Conservation (phyloP, 495 filamentous ascomycete species). For the Lasiosphaeria ovina region DNA sequence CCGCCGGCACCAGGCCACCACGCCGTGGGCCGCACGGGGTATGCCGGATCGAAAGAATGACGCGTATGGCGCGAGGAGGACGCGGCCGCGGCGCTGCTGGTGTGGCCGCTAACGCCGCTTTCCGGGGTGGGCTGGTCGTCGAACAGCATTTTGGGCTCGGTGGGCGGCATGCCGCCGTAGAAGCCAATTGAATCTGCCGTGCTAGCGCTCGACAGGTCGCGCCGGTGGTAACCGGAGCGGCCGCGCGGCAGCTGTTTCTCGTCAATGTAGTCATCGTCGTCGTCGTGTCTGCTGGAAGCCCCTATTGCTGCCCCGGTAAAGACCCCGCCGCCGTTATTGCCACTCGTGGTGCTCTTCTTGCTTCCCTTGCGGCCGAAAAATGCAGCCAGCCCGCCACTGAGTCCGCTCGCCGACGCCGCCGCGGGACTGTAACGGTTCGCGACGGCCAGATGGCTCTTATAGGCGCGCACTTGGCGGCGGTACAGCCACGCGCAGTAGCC, state of each 20-base stretch:
- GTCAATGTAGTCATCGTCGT: constrained; percentile 4
- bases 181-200: constrained; percentile 29
- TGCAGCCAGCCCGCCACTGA: constrained; percentile 16
- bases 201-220: constrained; percentile 19
- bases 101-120: constrained; percentile 6
- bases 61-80: not conserved
- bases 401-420: constrained; percentile 8
- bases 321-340: constrained; percentile 13
- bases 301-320: not conserved
- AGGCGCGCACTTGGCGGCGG: constrained; percentile 59
- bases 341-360: constrained; percentile 25
- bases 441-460: constrained; percentile 61
- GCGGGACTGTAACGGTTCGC: constrained; percentile 40
- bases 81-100: constrained; percentile 4
- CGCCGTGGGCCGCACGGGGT: constrained; percentile 7
- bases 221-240: constrained; percentile 11
- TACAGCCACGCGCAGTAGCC: constrained; percentile 73
- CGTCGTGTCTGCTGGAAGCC: constrained; percentile 16
- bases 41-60: not conserved
- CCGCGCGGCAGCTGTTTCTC: constrained; percentile 19
- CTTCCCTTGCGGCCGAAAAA: constrained; percentile 24
- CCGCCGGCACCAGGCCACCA: constrained; percentile 16
- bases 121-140: constrained; percentile 31
- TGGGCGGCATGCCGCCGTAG: constrained; percentile 30
- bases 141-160: constrained; percentile 34